Conservation (phyloP, 2,329 filamentous ascomycete species). For the Mollisia scopiformis region DNA sequence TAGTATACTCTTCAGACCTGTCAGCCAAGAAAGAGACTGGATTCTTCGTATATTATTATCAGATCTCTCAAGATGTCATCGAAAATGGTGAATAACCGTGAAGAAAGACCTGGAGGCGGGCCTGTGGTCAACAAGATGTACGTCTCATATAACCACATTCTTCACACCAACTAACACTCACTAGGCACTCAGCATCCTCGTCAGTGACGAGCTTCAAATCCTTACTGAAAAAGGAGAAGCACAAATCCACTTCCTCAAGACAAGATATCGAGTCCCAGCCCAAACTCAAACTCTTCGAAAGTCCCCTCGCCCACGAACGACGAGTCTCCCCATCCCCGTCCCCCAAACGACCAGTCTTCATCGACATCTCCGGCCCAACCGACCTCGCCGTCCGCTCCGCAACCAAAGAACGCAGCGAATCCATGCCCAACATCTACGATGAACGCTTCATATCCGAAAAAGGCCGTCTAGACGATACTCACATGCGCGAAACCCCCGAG, state of each 20-base stretch:
- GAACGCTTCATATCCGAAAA: not conserved
- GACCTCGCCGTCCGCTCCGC: not conserved
- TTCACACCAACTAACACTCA: not conserved
- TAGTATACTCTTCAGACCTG: conserved; percentile 1
- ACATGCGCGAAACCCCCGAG: conserved; percentile 11
- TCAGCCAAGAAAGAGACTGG: not conserved
- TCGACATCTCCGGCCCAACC: conserved; percentile 14
- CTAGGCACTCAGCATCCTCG: conserved; percentile 1
- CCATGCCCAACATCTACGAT: not conserved
- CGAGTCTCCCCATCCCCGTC: conserved; percentile 1
- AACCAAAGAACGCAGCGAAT: not conserved
- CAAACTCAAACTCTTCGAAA: conserved; percentile 23
- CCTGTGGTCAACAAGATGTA: not conserved
- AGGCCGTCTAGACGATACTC: conserved; percentile 4
- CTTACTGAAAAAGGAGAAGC: not conserved
- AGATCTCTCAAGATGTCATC: not conserved
- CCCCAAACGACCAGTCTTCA: not conserved
- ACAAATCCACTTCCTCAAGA: not conserved
- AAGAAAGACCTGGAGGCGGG: not conserved
- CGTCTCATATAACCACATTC: not conserved
- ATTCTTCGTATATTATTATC: not conserved
- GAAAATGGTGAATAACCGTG: not conserved
- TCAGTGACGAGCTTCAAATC: not conserved
- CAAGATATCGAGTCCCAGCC: conserved; percentile 2
- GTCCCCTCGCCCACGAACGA: conserved; percentile 17